Evolutionary conservation across 345 rosid species (phyloP).

Genomic region (Arabidopsis arenosa): DNA sequence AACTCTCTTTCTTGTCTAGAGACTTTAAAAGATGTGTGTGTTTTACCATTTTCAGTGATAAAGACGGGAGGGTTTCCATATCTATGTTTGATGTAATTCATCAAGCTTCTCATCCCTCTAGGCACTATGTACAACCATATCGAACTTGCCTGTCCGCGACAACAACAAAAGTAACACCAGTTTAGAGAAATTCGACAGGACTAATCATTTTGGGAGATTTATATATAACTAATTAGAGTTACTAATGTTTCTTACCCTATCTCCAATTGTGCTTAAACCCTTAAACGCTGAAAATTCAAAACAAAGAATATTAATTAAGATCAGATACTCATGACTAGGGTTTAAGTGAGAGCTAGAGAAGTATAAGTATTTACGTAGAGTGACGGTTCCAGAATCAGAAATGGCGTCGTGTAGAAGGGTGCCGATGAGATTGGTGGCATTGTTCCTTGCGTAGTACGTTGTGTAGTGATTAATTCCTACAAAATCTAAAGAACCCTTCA

Average conservation of each 20-base stretch:
- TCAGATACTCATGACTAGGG: not conserved
- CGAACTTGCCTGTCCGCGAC: conserved; percentile 53
- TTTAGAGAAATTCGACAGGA: not conserved
- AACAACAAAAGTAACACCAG: conserved; percentile 14
- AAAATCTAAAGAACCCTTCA: conserved; percentile 87
- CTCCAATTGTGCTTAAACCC: conserved; percentile 61
- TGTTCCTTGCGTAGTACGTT: conserved; percentile 66
- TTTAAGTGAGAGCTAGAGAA: not conserved
- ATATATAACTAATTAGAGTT: not conserved
- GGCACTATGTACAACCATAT: conserved; percentile 71
- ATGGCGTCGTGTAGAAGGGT: conserved; percentile 64
- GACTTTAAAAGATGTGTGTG: not conserved
- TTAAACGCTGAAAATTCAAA: conserved; percentile 61
- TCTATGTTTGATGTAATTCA: conserved; percentile 58
- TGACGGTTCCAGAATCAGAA: conserved; percentile 79
- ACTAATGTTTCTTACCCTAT: conserved; percentile 56
- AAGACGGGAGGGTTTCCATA: conserved; percentile 59
- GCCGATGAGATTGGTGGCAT: conserved; percentile 46
- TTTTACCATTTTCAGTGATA: conserved; percentile 63
- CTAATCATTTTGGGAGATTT: not conserved
- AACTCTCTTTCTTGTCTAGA: conserved; percentile 1
- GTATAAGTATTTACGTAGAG: conserved; percentile 56
- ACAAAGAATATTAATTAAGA: not conserved
- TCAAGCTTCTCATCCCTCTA: conserved; percentile 61
- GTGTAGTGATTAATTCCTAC: conserved; percentile 98